phyloP scores from a whole-genome alignment of 2,329 filamentous ascomycete genomes.

The Nemania bipapillata region DNA sequence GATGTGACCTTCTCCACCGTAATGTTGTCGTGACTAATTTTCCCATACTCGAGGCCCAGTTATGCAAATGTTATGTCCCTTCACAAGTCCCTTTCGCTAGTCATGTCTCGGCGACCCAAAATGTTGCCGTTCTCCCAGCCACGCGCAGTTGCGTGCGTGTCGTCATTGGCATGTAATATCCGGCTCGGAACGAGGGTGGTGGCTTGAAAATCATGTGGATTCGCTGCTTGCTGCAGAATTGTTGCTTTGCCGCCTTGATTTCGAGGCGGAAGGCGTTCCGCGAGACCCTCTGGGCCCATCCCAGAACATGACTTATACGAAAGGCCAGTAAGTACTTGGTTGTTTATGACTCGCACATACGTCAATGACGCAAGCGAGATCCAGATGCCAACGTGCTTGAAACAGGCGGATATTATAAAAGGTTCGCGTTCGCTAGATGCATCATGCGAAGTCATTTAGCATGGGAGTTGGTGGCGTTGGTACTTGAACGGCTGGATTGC shows the following conservation, averaged over 20 bases:
- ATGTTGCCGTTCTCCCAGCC: neutral
- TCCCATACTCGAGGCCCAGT: neutral
- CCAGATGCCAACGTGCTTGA: neutral
- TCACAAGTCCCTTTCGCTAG: too few relatives aligned
- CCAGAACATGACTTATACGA: neutral
- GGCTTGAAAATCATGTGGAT: neutral
- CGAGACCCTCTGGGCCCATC: neutral
- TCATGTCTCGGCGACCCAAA: neutral
- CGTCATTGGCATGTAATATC: neutral
- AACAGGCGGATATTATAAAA: neutral
- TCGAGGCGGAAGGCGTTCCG: neutral
- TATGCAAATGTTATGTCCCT: neutral
- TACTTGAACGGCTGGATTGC: neutral
- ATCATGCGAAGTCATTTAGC: neutral
- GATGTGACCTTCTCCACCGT: neutral
- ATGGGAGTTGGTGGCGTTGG: neutral
- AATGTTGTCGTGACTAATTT: neutral
- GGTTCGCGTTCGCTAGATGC: neutral
- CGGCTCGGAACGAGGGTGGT: neutral
- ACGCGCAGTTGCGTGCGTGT: neutral
- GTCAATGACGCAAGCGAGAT: neutral
- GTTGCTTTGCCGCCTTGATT: neutral
- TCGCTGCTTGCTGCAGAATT: neutral
- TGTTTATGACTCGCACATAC: neutral
- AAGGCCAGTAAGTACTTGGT: neutral